phyloP scores from a whole-genome alignment of 2,329 filamentous ascomycete species.

The Lasiodiplodia gonubiensis region DNA sequence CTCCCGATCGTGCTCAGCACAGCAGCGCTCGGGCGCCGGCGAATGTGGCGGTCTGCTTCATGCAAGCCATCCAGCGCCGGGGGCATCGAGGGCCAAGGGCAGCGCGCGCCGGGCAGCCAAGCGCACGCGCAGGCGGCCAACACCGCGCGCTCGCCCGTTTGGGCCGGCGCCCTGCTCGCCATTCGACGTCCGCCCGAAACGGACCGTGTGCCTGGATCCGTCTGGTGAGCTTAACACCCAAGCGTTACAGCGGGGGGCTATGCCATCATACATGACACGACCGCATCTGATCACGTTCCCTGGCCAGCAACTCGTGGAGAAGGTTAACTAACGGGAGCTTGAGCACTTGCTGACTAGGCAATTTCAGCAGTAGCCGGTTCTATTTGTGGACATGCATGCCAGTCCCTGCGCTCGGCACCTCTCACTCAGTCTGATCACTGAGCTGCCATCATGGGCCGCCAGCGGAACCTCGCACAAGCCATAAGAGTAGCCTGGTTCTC shows the following conservation, averaged over 20 bases:
- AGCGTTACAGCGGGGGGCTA: slow-evolving; percentile 47
- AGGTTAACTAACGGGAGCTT: slow-evolving; percentile 33
- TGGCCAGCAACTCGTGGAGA: slow-evolving; percentile 31
- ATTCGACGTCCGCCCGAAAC: slow-evolving; percentile 32
- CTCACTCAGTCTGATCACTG: slow-evolving; percentile 25
- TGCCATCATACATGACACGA: slow-evolving; percentile 40
- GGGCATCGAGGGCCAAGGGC: slow-evolving; percentile 23
- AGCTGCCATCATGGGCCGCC: slow-evolving; percentile 25
- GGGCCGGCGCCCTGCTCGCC: slow-evolving; percentile 24
- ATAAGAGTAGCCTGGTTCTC: slow-evolving; percentile 40
- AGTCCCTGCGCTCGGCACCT: slow-evolving; percentile 29
- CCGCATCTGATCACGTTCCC: slow-evolving; percentile 35
- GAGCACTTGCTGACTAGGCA: slow-evolving; percentile 50
- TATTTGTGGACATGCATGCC: slow-evolving; percentile 30
- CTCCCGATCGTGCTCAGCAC: slow-evolving; percentile 18
- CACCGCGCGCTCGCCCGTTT: slow-evolving; percentile 26
- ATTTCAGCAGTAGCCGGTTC: slow-evolving; percentile 28
- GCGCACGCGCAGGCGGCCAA: slow-evolving; percentile 17
- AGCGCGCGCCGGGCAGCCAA: slow-evolving; percentile 1
- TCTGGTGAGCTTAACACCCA: slow-evolving; percentile 36
- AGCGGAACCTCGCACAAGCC: slow-evolving; percentile 29
- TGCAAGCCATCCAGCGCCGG: slow-evolving; percentile 27
- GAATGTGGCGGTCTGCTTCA: slow-evolving; percentile 29
- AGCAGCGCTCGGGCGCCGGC: slow-evolving; percentile 22
- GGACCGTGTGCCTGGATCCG: slow-evolving; percentile 38